Base-by-base conservation (phyloP, 2,329 filamentous ascomycete genomes). In the Pseudopyricularia cyperi region DNA sequence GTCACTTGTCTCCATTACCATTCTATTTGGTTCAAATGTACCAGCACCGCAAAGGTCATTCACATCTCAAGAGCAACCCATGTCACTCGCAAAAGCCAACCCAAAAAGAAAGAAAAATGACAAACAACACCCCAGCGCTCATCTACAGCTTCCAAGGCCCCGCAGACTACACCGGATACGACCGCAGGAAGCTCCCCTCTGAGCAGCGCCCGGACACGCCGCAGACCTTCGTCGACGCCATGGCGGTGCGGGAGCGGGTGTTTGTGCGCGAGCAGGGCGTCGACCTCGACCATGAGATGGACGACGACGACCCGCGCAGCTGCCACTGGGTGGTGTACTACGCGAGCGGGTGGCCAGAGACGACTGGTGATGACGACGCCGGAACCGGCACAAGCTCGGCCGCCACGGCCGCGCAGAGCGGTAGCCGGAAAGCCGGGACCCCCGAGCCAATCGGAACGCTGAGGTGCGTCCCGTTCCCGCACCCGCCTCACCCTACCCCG, bases 271-370 rank as follows among this genome's bases (percentile, higher is more conserved):
- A 84, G 60, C 81, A 85, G 60, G 59, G 66, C 0, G 70, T 80
- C 14, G 72, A 77, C 0, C 66, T 80, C 1, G 80, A 85, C 35
- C 79, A 81, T 57, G 90, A 97, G 65, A 76, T 88, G 57, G 91
- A 96, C 69, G 69, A 74, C 1, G 89, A 96, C 63, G 91, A 97
- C 65, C 58, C 75, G 1, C 78, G 87, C 34, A 83, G 81, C 58
- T 91, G 83, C 68, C 89, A 96, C 66, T 95, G 88, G 86, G 83
- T 95, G 30, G 73, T 83, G n/a, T 95, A 95, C 66, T 42, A 42
- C 22, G 80, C 80, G 48, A 81, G 75, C 15, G 74, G n/a, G n/a
- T n/a, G n/a, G n/a, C n/a, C 85, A 52, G 75, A 76, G 52, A 70
- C 67, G 48, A 67, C 64, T 3, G 66, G 68, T 46, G 65, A 67